These are phyloP conservation scores for Xylaria sp. DNA, from an alignment of 2,329 filamentous ascomycete species.

Conservation along the genomic window DNA sequence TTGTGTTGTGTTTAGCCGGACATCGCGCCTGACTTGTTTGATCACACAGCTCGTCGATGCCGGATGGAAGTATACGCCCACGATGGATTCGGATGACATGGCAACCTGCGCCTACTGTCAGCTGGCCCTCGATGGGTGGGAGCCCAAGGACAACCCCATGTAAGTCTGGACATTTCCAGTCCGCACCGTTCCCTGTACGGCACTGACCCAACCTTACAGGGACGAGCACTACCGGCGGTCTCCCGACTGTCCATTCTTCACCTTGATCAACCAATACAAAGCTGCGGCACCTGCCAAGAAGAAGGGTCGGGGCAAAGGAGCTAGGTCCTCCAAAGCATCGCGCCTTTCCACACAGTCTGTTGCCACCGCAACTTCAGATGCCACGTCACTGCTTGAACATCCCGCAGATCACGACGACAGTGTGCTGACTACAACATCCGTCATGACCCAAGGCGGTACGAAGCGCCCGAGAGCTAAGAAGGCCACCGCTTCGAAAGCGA, in stretches of 20 bases:
- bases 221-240: conserved; percentile 87
- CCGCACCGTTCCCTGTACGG: conserved; percentile 8
- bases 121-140: conserved; percentile 92
- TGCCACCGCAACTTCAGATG: conserved; percentile 62
- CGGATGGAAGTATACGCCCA: conserved; percentile 94
- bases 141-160: conserved; percentile 89
- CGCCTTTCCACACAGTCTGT: conserved; percentile 71
- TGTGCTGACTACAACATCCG: conserved; percentile 68
- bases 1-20: neutral
- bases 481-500: conserved; percentile 58
- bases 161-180: conserved; percentile 57
- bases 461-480: conserved; percentile 67
- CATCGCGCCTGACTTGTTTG: conserved; percentile 15
- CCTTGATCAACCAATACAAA: conserved; percentile 68
- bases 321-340: conserved; percentile 74
- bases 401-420: conserved; percentile 67
- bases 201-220: conserved; percentile 55
- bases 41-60: conserved; percentile 79
- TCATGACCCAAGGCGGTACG: conserved; percentile 64
- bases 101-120: conserved; percentile 92
- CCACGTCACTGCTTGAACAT: conserved; percentile 60
- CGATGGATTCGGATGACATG: conserved; percentile 84
- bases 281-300: conserved; percentile 62
- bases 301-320: conserved; percentile 63
- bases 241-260: conserved; percentile 85